A percentile compares a stretch with the other conserved stretches of the same genome.
These are phyloP conservation scores for Zygoascus biomembranicola DNA, from an alignment of 805 yeast genomes.

Conservation along the genomic window DNA sequence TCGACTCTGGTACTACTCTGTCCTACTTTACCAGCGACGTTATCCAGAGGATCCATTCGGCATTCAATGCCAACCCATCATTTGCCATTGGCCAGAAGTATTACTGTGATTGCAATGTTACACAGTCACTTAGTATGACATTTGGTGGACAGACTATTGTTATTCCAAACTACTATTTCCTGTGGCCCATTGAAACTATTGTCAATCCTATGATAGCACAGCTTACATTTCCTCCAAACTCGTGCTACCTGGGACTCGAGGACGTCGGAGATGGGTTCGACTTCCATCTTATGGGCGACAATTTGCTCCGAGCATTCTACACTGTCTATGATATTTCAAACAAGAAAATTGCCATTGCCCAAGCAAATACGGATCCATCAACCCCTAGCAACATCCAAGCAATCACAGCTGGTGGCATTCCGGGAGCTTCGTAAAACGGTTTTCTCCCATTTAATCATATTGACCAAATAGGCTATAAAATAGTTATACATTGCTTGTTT, in stretches of 20 bases:
- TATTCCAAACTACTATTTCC: constrained; percentile 27
- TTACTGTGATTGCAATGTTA: constrained; percentile 31
- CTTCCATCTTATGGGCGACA: constrained; percentile 50
- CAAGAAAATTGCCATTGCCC: constrained; percentile 46
- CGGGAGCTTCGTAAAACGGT: constrained; percentile 7
- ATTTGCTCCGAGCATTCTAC: constrained; percentile 50
- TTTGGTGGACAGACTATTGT: constrained; percentile 23
- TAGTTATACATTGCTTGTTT: no score
- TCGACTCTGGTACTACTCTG: constrained; percentile 51
- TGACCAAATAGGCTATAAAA: no score
- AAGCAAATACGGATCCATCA: constrained; percentile 24
- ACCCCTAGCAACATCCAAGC: constrained; percentile 9
- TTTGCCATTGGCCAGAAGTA: constrained; percentile 28
- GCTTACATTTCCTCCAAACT: constrained; percentile 28
- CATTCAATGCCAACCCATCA: constrained; percentile 33
- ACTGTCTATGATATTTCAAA: constrained; percentile 55
- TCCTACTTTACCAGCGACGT: constrained; percentile 38
- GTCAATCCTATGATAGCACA: constrained; percentile 23
- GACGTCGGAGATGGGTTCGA: constrained; percentile 26
- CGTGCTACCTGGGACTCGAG: constrained; percentile 30
- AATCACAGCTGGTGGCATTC: constrained; percentile 10
- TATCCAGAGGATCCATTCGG: constrained; percentile 25
- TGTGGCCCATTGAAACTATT: constrained; percentile 29
- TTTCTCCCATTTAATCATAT: no score
- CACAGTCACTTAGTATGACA: constrained; percentile 21